Evolutionary conservation across 192 early-diverging fungal genomes (phyloP), one percentile per base, ranked within the genome.

Genomic region (Entomortierella parvispora): DNA sequence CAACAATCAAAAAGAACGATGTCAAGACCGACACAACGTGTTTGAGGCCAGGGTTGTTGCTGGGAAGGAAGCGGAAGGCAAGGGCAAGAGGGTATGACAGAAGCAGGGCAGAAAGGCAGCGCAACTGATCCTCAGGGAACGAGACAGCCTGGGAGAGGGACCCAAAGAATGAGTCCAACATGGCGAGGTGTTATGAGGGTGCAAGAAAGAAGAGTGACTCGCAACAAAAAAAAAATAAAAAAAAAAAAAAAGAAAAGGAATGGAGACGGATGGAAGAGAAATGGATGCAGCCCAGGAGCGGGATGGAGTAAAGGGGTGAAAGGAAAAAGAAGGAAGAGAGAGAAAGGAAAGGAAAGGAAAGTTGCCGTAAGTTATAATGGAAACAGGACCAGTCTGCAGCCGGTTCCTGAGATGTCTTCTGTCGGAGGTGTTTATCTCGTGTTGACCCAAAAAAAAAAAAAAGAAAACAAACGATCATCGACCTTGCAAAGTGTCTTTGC

Each of bases 11-110:
- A 28, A 90, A 74, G 26, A 81, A 76, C 0, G 87, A 86, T 20
- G 84, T 76, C 4, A 79, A 28, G 18, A 93, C 84, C 2, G 88
- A 88, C 58, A 82, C 90, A 14, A 83, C 29, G 69, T 93, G 91
- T 52, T 87, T 84, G 47, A 75, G 28, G 34, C 64, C 69, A 29
- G 71, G 75, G 52, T 53, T 82, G 58, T 80, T 59, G 43, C 61
- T 50, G 1, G 91, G 90, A n/a, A 92, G 62, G 26, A 59, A 76
- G n/a, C 81, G 80, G 75, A 86, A 91, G 8, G 82, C 51, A 48
- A 84, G 65, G 7, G 88, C 89, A 22, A 87, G 66, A 0, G 81
- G 85, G 69, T 91, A 91, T 25, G 85, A 75, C 15, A 87, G 66
- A 15, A 92, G 57, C 23, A 91, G 75, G 18, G 82, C 80, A 10